Percentiles rank a stretch among this genome's conserved stretches.
Evolutionary conservation across 176 grass and related monocot genomes (phyloP).

Genomic region (Phragmites australis): DNA sequence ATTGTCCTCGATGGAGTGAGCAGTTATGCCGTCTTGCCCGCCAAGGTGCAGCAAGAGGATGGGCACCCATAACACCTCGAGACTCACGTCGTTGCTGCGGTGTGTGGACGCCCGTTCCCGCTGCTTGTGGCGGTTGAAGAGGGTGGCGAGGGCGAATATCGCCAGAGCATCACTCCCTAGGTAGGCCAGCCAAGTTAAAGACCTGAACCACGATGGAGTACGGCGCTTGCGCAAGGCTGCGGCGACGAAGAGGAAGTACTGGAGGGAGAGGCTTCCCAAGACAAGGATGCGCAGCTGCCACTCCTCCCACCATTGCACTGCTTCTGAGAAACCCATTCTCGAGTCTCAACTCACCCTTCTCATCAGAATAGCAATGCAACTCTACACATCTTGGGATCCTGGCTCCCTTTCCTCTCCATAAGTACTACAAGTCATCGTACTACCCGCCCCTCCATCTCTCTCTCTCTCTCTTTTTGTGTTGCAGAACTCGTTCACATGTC

Average conservation of each 20-base stretch:
- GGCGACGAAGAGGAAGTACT: not conserved
- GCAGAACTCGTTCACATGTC: too few relatives aligned
- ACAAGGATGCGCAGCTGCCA: conserved; percentile 23
- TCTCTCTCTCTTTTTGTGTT: too few relatives aligned
- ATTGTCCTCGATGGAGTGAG: conserved; percentile 21
- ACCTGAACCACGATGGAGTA: not conserved
- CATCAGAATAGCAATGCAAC: too few relatives aligned
- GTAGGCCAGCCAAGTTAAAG: not conserved
- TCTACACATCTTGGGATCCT: too few relatives aligned
- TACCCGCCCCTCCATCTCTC: too few relatives aligned
- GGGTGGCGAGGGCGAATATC: not conserved
- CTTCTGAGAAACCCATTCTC: not conserved
- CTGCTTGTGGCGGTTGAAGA: conserved; percentile 6
- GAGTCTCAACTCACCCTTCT: too few relatives aligned
- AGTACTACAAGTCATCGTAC: too few relatives aligned
- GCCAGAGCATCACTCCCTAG: not conserved
- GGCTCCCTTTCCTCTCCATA: too few relatives aligned
- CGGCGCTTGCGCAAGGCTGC: not conserved
- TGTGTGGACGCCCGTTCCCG: not conserved
- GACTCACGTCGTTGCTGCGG: fast-evolving
- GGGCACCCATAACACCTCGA: not conserved
- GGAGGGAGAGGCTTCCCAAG: not conserved
- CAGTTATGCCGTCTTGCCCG: not conserved
- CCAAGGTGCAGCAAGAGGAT: not conserved
- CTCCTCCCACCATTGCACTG: not conserved